These are phyloP conservation scores for Solanum stenotomum DNA, from an alignment of 257 asterid species.

Conservation along the genomic window DNA sequence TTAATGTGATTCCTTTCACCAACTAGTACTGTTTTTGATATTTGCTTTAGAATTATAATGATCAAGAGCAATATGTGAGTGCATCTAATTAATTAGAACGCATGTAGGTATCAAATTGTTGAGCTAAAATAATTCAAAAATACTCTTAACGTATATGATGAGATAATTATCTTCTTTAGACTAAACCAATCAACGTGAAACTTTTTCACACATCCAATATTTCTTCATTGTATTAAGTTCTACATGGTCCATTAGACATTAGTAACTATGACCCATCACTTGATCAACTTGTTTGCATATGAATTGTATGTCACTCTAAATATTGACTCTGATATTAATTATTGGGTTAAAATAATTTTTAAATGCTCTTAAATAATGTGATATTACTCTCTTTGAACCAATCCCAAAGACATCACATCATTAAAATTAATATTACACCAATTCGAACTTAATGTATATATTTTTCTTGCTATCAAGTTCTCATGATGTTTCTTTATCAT, in stretches of 20 bases:
- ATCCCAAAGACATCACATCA: neutral
- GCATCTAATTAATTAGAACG: neutral
- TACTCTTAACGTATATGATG: neutral
- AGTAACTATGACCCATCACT: neutral
- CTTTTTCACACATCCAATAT: neutral
- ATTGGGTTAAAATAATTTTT: no score
- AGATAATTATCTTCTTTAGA: neutral
- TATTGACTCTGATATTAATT: neutral
- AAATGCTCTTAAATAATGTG: no score
- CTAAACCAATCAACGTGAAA: neutral
- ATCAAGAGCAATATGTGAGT: neutral
- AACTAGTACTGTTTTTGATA: neutral
- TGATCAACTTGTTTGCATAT: neutral
- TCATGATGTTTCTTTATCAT: neutral
- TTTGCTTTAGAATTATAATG: neutral
- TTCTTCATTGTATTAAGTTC: neutral
- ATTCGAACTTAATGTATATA: neutral
- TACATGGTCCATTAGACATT: neutral
- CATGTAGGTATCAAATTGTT: neutral
- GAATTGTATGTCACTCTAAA: neutral
- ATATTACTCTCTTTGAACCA: no score
- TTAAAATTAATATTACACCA: neutral
- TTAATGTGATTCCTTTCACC: neutral
- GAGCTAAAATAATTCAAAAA: neutral
- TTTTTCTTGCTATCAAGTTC: neutral